Percentiles rank a stretch among this genome's conserved stretches.
Evolutionary conservation across 2,329 filamentous ascomycete genomes (phyloP).

Genomic region (Aspergillus cejpii): DNA sequence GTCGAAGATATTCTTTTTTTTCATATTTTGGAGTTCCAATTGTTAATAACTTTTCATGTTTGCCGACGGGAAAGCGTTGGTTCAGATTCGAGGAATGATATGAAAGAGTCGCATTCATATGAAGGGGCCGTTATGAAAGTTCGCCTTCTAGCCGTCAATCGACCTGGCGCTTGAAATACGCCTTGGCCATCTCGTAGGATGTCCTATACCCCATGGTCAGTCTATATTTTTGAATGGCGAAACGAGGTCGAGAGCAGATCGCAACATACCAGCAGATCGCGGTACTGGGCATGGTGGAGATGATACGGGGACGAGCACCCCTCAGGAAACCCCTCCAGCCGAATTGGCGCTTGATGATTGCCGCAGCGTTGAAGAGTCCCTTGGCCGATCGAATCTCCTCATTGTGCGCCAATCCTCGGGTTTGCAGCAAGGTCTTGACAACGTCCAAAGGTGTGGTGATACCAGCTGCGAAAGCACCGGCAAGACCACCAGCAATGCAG

Average conservation of each 20-base stretch:
- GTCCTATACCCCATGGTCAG: constrained; percentile 41
- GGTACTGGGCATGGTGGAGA: constrained; percentile 97
- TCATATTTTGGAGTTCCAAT: neutral
- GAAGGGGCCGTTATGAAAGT: constrained; percentile 5
- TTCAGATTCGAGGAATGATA: neutral
- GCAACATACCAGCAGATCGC: constrained; percentile 87
- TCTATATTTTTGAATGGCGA: neutral
- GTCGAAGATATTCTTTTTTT: neutral
- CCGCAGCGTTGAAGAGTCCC: constrained; percentile 70
- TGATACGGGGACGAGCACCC: constrained; percentile 79
- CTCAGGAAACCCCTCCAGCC: constrained; percentile 86
- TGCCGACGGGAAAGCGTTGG: neutral
- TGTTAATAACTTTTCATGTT: neutral
- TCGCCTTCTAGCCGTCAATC: constrained; percentile 16
- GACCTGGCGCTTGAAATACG: constrained; percentile 53
- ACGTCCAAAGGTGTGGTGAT: constrained; percentile 95
- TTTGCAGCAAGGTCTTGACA: constrained; percentile 96
- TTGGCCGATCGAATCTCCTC: constrained; percentile 77
- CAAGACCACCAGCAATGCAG: constrained; percentile 84
- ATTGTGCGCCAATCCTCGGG: constrained; percentile 75
- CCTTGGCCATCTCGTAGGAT: constrained; percentile 62
- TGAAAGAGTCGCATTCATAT: constrained; percentile 8
- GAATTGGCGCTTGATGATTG: constrained; percentile 74
- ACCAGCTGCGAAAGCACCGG: constrained; percentile 86
- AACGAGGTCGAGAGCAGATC: neutral